These are phyloP conservation scores for Dendrobium nobile DNA, from an alignment of 106 monocot species.

Conservation along the genomic window DNA sequence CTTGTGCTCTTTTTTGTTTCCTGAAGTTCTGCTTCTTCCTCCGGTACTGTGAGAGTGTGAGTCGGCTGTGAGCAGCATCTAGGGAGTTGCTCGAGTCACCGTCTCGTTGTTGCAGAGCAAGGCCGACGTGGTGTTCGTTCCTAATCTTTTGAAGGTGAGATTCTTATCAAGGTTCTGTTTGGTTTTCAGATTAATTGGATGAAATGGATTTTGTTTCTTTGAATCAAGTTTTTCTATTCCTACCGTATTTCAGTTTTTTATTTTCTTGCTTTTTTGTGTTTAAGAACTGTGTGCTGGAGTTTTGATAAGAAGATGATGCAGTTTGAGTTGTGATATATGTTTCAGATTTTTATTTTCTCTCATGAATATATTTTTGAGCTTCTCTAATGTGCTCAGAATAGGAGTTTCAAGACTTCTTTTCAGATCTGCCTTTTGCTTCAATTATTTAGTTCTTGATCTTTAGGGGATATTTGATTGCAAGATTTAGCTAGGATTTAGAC, in stretches of 20 bases:
- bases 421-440: background rate
- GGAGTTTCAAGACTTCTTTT: background rate
- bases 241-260: background rate
- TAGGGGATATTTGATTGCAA: too few relatives aligned
- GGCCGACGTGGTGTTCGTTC: slow-evolving; percentile 19
- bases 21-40: too few relatives aligned
- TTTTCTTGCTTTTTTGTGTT: background rate
- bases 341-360: background rate
- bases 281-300: background rate
- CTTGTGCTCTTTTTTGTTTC: too few relatives aligned
- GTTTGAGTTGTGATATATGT: background rate
- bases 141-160: slow-evolving; percentile 9
- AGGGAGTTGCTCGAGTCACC: slow-evolving; percentile 12
- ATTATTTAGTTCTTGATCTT: background rate
- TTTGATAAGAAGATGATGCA: background rate
- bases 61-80: slow-evolving; percentile 13
- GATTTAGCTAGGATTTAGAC: too few relatives aligned
- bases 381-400: background rate
- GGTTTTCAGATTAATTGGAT: background rate
- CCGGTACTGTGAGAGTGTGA: background rate
- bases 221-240: background rate
- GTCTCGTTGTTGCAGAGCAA: slow-evolving; percentile 27
- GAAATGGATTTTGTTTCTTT: background rate
- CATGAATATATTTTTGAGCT: background rate
- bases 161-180: background rate